Base-by-base conservation (phyloP, 2,329 filamentous ascomycete species). In the Epichloe aotearoae region DNA sequence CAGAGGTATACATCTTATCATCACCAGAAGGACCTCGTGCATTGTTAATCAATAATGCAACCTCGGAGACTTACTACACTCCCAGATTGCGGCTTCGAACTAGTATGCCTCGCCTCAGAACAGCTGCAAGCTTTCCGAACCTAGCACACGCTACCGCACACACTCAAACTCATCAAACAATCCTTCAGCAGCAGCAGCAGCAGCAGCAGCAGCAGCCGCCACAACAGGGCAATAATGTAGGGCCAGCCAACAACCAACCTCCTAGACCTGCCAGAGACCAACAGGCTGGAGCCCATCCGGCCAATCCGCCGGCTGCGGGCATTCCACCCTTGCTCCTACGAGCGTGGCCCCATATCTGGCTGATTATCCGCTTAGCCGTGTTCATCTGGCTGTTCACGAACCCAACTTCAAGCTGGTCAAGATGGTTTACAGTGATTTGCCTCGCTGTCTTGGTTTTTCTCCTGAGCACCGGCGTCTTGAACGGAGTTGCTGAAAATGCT, bases 341-440 rank as follows among this genome's bases (percentile, higher is more conserved):
- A 15, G 50, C 79, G n/a, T 77, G 75, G 69, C 78, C 78, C n/a
- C 74, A 82, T 49, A 60, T 84, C 30, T 84, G 80, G 80, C 69
- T 83, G 48, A 56, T 82, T 1, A 66, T 79, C 37, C 73, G 80
- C 7, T 64, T 84, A 8, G 68, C 71, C 11, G 64, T 78, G 5
- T 82, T 84, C 60, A 73, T 83, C 12, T 84, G 79, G 77, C 79
- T 81, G 64, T 83, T 84, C 54, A 82, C 80, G 1, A 73, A 73
- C 10, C 73, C 76, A 0, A 71, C 73, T 43, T 69, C 73, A 2
- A 81, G 73, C 58, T 83, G 79, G 79, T 73, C 72, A 8, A 73
- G 79, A 46, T 82, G 75, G 74, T 58, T 78, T 7, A 73, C 74
- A 19, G 72, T 83, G 20, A 67, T 77, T 41, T 66, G 69, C 6